These are phyloP conservation scores for Mycena capillaripes DNA, from an alignment of 768 basidiomycete genomes.

Conservation along the genomic window DNA sequence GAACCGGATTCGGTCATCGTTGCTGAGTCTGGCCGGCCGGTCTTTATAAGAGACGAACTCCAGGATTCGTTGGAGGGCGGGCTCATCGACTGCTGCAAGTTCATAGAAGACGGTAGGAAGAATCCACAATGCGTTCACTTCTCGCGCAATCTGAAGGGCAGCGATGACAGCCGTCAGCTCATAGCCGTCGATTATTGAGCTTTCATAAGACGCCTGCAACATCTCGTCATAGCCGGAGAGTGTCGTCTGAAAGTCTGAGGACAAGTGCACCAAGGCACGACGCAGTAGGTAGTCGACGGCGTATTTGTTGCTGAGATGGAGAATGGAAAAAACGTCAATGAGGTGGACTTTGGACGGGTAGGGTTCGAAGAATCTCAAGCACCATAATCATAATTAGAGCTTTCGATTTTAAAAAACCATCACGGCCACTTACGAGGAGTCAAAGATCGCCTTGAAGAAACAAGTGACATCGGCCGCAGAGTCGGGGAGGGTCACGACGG, in stretches of 20 bases:
- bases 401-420: too few relatives aligned
- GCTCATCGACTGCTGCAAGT: background rate
- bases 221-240: background rate
- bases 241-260: constrained; percentile 14
- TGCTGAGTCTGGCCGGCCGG: background rate
- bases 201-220: too few relatives aligned
- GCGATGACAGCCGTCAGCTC: background rate
- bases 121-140: constrained; percentile 24
- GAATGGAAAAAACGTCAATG: background rate
- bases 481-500: constrained; percentile 42
- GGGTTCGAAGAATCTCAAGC: constrained; percentile 20
- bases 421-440: background rate
- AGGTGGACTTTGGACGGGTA: background rate
- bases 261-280: constrained; percentile 29
- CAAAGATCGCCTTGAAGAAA: constrained; percentile 27
- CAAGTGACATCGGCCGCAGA: constrained; percentile 7
- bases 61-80: background rate
- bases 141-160: constrained; percentile 20
- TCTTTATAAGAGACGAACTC: background rate
- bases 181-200: too few relatives aligned
- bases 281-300: constrained; percentile 21
- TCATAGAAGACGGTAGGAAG: constrained; percentile 9
- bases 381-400: background rate
- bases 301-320: constrained; percentile 29
- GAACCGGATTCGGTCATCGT: background rate